phyloP scores from a whole-genome alignment of 2,329 filamentous ascomycete genomes.

The Chrysoporthe austroafricana region DNA sequence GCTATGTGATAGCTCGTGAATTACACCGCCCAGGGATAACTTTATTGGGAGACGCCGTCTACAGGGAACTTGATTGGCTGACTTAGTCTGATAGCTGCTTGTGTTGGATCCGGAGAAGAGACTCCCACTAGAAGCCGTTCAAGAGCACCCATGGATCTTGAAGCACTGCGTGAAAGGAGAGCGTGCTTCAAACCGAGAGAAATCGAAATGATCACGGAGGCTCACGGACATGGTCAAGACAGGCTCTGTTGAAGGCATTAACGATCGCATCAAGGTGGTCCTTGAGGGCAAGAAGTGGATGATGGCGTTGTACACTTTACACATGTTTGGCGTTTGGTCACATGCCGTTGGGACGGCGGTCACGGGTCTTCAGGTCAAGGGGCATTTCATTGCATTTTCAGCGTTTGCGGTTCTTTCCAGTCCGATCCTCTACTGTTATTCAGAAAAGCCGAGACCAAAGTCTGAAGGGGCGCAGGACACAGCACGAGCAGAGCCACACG shows the following conservation, averaged over 20 bases:
- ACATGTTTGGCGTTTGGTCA: conserved; percentile 27
- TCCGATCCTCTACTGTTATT: neutral
- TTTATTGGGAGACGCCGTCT: neutral
- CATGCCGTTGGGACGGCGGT: neutral
- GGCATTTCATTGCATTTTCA: conserved; percentile 21
- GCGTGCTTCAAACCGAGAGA: conserved; percentile 55
- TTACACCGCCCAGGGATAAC: too few species aligned
- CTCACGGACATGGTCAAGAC: neutral
- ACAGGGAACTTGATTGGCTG: conserved; percentile 19
- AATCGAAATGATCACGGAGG: conserved; percentile 36
- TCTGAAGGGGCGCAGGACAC: conserved; percentile 18
- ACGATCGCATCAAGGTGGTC: neutral
- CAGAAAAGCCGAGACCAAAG: neutral
- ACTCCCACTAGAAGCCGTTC: conserved; percentile 85
- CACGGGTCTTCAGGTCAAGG: conserved; percentile 12
- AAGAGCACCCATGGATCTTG: conserved; percentile 92
- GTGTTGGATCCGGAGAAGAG: conserved; percentile 94
- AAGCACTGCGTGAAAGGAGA: conserved; percentile 84
- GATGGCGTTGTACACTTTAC: conserved; percentile 14
- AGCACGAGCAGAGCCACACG: conserved; percentile 1
- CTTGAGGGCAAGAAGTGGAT: neutral
- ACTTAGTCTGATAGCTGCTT: conserved; percentile 64
- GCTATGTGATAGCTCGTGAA: too few species aligned
- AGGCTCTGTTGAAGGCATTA: neutral
- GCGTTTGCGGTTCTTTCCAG: conserved; percentile 12